Percentiles rank a stretch among this genome's conserved stretches.
phyloP scores from a whole-genome alignment of 1,284 basidiomycete species.

The Ganoderma leucocontextum region DNA sequence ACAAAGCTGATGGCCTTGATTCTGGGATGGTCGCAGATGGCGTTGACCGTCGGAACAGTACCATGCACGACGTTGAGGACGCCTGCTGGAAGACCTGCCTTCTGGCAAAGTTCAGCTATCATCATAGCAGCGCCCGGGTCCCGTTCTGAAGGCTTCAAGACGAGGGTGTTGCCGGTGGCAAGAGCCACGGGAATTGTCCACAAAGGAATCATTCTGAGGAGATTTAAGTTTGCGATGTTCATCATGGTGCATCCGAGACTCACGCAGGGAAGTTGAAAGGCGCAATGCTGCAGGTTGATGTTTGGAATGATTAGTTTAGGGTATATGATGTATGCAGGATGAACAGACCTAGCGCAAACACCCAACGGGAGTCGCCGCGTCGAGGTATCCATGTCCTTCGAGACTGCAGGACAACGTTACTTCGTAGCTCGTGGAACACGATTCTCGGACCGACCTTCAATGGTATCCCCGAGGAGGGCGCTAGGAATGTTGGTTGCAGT shows the following conservation, averaged over 20 bases:
- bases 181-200: slow-evolving; percentile 94
- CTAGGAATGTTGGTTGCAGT: slow-evolving; percentile 86
- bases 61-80: slow-evolving; percentile 94
- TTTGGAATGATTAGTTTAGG: slow-evolving; percentile 14
- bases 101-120: slow-evolving; percentile 92
- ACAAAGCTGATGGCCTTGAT: slow-evolving; percentile 98
- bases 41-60: slow-evolving; percentile 88
- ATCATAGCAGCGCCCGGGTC: slow-evolving; percentile 98
- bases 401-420: slow-evolving; percentile 58
- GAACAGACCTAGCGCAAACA: slow-evolving; percentile 73
- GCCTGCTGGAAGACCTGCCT: slow-evolving; percentile 82
- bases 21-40: slow-evolving; percentile 90
- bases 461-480: slow-evolving; percentile 87
- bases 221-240: slow-evolving; percentile 1
- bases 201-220: slow-evolving; percentile 89
- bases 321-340: slow-evolving; percentile 22
- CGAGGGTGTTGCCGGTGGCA: slow-evolving; percentile 93
- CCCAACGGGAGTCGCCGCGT: slow-evolving; percentile 82
- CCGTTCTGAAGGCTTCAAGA: slow-evolving; percentile 96
- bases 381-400: slow-evolving; percentile 97
- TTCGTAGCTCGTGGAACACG: background rate
- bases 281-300: slow-evolving; percentile 67
- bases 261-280: slow-evolving; percentile 96
- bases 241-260: slow-evolving; percentile 36
- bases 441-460: slow-evolving; percentile 72